Percentiles rank a stretch among this genome's conserved stretches.
Conservation (phyloP, 2,329 filamentous ascomycete genomes). For the Aspergillus hortae region DNA sequence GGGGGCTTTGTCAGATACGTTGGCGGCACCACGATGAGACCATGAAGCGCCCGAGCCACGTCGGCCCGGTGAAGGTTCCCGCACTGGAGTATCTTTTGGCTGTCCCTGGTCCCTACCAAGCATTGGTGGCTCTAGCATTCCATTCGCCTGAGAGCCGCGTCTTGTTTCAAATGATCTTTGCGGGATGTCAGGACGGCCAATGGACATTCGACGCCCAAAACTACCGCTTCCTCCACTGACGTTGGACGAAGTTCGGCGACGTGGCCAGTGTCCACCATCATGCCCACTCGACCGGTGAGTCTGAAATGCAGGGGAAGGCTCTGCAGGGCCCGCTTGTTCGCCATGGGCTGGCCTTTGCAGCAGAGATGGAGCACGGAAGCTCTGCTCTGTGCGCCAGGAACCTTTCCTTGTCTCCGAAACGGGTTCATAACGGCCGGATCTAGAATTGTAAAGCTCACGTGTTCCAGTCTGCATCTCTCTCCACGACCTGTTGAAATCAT, state of each 20-base stretch:
- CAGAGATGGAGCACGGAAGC: conserved; percentile 69
- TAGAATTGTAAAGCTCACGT: conserved; percentile 88
- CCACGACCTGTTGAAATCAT: conserved; percentile 88
- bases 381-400: conserved; percentile 63
- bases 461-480: conserved; percentile 64
- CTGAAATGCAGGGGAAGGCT: conserved; percentile 84
- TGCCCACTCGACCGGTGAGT: conserved; percentile 68
- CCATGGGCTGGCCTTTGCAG: conserved; percentile 68
- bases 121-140: conserved; percentile 30
- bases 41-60: conserved; percentile 25
- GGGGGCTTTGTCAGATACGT: conserved; percentile 13
- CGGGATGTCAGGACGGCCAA: conserved; percentile 45
- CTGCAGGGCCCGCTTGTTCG: conserved; percentile 64
- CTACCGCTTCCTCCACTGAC: conserved; percentile 81
- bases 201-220: conserved; percentile 61
- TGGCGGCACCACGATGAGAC: conserved; percentile 24
- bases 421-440: conserved; percentile 88
- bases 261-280: conserved; percentile 60
- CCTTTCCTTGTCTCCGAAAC: conserved; percentile 71
- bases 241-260: conserved; percentile 83
- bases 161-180: conserved; percentile 37
- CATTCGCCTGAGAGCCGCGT: conserved; percentile 38
- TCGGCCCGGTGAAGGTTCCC: conserved; percentile 25
- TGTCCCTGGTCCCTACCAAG: conserved; percentile 24
- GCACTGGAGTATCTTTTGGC: conserved; percentile 19